These are phyloP conservation scores for Elymus sibiricus DNA, from an alignment of 176 grass and related monocot species.

Conservation along the genomic window DNA sequence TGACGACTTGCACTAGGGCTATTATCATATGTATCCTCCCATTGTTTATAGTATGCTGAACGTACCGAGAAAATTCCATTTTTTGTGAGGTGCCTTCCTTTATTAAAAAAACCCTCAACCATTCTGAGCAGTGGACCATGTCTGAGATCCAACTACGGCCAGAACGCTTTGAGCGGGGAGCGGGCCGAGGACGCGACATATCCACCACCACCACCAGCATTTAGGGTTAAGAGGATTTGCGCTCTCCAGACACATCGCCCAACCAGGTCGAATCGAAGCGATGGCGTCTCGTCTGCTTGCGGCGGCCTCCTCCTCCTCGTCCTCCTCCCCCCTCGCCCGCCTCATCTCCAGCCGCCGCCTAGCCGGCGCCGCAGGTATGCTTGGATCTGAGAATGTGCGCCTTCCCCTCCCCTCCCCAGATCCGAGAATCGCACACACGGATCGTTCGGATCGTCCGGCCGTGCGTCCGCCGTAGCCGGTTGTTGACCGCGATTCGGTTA, in stretches of 20 bases:
- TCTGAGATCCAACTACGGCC: not conserved
- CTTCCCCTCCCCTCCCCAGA: slow-evolving; percentile 7
- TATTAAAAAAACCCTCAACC: too few relatives aligned
- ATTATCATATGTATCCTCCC: too few relatives aligned
- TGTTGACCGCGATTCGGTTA: not conserved
- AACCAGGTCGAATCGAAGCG: not conserved
- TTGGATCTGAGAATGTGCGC: not conserved
- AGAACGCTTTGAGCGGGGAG: not conserved
- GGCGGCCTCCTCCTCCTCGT: slow-evolving; percentile 37
- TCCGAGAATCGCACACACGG: not conserved
- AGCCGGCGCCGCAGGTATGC: slow-evolving; percentile 41
- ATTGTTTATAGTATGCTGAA: too few relatives aligned
- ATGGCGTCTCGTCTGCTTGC: slow-evolving; percentile 54
- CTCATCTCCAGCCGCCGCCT: slow-evolving; percentile 40
- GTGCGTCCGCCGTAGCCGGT: not conserved
- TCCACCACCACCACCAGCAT: not conserved
- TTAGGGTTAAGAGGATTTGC: not conserved
- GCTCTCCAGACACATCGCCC: not conserved
- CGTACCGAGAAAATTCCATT: too few relatives aligned
- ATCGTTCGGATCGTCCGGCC: not conserved
- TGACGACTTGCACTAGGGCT: too few relatives aligned
- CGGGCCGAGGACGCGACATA: too few relatives aligned
- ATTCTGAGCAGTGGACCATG: too few relatives aligned
- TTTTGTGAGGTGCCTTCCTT: too few relatives aligned
- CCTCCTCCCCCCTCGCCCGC: slow-evolving; percentile 28